Conservation (phyloP, 2,329 filamentous ascomycete species). For the Ophiobolus disseminans region DNA sequence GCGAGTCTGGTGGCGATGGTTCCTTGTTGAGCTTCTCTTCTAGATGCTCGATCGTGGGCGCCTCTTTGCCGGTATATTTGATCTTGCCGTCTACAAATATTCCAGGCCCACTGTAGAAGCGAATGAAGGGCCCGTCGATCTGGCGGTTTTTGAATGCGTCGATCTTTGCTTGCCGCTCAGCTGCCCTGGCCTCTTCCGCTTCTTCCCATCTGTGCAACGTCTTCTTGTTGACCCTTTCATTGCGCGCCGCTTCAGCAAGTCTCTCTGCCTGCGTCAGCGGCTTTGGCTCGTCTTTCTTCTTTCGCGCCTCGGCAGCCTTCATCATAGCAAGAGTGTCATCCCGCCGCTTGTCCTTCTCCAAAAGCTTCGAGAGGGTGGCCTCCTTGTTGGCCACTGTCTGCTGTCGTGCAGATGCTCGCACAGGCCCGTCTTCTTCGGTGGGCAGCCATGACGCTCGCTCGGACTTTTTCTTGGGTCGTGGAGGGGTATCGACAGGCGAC, state of each 20-base stretch:
- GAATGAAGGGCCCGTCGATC: conserved; percentile 86
- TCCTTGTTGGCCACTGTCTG: conserved; percentile 68
- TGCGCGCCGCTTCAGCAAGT: conserved; percentile 78
- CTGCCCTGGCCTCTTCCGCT: conserved; percentile 85
- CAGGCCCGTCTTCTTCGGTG: conserved; percentile 66
- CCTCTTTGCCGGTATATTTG: conserved; percentile 67
- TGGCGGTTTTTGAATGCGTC: conserved; percentile 87
- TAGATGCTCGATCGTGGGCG: conserved; percentile 45
- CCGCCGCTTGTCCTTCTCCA: conserved; percentile 73
- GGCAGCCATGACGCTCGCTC: conserved; percentile 75
- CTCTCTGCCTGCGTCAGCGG: conserved; percentile 87
- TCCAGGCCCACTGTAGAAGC: conserved; percentile 91
- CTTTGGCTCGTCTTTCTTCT: conserved; percentile 77
- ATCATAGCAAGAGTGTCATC: conserved; percentile 73
- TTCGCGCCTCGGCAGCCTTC: conserved; percentile 66
- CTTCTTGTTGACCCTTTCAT: conserved; percentile 87
- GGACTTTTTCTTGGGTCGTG: conserved; percentile 69
- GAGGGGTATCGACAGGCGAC: conserved; percentile 57
- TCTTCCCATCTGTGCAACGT: conserved; percentile 94
- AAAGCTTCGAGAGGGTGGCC: conserved; percentile 70
- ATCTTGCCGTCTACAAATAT: conserved; percentile 80
- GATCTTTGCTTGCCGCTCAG: conserved; percentile 80
- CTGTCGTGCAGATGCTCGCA: conserved; percentile 66
- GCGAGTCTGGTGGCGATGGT: conserved; percentile 11
- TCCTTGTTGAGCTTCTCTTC: conserved; percentile 48